Percentiles rank a stretch among this genome's conserved stretches.
These are phyloP conservation scores for Paraphoma chrysanthemicola DNA, from an alignment of 2,329 filamentous ascomycete species.

Conservation along the genomic window DNA sequence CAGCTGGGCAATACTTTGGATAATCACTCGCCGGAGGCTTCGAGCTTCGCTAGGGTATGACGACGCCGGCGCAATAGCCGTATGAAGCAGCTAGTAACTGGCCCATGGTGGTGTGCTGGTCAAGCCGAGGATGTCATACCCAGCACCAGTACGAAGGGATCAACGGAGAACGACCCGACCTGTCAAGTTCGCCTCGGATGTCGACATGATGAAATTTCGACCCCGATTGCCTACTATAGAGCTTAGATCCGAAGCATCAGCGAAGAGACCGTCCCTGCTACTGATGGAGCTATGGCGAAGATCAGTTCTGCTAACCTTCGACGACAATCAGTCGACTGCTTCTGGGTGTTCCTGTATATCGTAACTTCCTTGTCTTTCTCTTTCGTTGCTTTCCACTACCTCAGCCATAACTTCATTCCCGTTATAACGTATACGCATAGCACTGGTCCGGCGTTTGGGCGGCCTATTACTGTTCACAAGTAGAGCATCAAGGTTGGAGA, in stretches of 20 bases:
- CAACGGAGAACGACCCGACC: conserved; percentile 5
- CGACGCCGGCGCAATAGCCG: conserved; percentile 20
- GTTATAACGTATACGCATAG: conserved; percentile 11
- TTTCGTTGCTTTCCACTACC: conserved; percentile 16
- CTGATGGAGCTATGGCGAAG: conserved; percentile 15
- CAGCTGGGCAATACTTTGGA: conserved; percentile 13
- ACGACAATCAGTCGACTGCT: conserved; percentile 18
- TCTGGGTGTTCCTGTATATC: conserved; percentile 28
- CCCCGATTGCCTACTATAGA: conserved; percentile 2
- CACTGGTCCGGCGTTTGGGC: neutral
- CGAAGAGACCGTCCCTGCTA: conserved; percentile 19
- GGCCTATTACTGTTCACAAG: neutral
- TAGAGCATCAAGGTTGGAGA: neutral
- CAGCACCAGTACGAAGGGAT: conserved; percentile 4
- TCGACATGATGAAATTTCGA: conserved; percentile 10
- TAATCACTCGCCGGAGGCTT: conserved; percentile 13
- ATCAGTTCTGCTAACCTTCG: conserved; percentile 11
- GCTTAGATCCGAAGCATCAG: conserved; percentile 47
- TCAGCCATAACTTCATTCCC: conserved; percentile 15
- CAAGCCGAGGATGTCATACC: conserved; percentile 13
- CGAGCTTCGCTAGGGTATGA: conserved; percentile 10
- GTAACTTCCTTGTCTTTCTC: conserved; percentile 22
- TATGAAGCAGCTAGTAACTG: conserved; percentile 17
- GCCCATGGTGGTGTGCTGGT: conserved; percentile 8
- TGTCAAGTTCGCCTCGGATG: neutral